Percentiles rank a stretch among this genome's conserved stretches.
These are phyloP conservation scores for Verticillium dahliae DNA, from an alignment of 2,329 filamentous ascomycete species.

Conservation along the genomic window DNA sequence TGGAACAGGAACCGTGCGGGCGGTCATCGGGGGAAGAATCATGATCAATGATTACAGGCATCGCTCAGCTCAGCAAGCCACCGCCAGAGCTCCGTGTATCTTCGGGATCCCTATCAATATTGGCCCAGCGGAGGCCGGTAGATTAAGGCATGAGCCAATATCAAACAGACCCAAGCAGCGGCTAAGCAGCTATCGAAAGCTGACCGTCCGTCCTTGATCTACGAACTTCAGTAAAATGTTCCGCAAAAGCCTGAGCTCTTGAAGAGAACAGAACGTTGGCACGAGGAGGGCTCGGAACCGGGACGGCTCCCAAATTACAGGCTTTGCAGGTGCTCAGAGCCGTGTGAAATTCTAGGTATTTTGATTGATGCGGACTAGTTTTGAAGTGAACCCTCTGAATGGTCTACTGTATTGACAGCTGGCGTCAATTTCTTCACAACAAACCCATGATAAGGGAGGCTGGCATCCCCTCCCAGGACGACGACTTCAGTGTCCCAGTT, in stretches of 20 bases:
- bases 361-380: too few species aligned
- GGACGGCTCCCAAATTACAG: too few species aligned
- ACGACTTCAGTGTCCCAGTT: not conserved
- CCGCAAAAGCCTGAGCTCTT: not conserved
- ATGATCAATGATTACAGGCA: not conserved
- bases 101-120: not conserved
- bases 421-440: not conserved
- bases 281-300: too few species aligned
- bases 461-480: not conserved
- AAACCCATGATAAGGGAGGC: not conserved
- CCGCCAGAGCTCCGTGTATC: not conserved
- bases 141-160: not conserved
- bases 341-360: too few species aligned
- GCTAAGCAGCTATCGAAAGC: not conserved
- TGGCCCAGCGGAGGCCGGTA: too few species aligned
- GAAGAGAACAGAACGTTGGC: too few species aligned
- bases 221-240: not conserved
- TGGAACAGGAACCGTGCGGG: not conserved
- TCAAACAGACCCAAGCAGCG: not conserved
- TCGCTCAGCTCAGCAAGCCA: not conserved
- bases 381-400: too few species aligned
- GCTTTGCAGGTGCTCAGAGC: too few species aligned
- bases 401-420: not conserved
- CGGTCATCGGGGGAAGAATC: not conserved
- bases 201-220: not conserved